Evolutionary conservation across 257 asterid genomes (phyloP), one percentile per base, ranked within the genome.

Genomic region (Jaltomata sinuosa): DNA sequence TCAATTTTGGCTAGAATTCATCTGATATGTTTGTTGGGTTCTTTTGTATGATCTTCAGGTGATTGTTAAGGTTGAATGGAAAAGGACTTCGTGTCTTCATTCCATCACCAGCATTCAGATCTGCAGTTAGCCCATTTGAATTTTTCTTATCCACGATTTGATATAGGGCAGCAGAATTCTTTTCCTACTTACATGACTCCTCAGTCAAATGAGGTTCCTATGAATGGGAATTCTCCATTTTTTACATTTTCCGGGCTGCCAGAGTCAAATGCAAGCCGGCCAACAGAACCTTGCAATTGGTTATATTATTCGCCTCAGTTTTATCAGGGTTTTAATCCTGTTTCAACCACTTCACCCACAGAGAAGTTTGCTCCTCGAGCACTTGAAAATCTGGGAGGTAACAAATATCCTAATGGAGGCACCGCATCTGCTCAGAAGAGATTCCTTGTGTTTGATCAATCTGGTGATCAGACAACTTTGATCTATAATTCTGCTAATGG

Each of bases 381-480:
- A 36, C 59, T 65, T 50, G 89, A 83, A 50, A 84, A 79, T 27
- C 36, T 74, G 27, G 87, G 87, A 76, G 91, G 85, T 45, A 80
- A 72, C 11, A 87, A 55, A 36, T 27, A 40, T 59, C 86, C 91
- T 9, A 71, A 76, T n/a, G 87, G 42, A 6, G 90, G 76, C 86
- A 11, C 88, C 31, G 52, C 82, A 6, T 83, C 83, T 61, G 21
- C 85, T 21, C 92, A 80, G 72, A 96, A 91, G 91, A 88, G 84
- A 83, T 96, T 93, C 84, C 93, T 96, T 5, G 97, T 94, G 16
- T 94, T 96, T 83, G 99, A 96, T 88, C 97, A 91, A 57, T 93
- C 98, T 25, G 94, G 93, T 72, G 94, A 91, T 64, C 93, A 89
- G 81, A 96, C 94, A 47, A 92, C 95, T 42, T 57, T 93, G 80